These are phyloP conservation scores for Eucalyptus sp. DNA, from an alignment of 345 rosid species.

Conservation along the genomic window DNA sequence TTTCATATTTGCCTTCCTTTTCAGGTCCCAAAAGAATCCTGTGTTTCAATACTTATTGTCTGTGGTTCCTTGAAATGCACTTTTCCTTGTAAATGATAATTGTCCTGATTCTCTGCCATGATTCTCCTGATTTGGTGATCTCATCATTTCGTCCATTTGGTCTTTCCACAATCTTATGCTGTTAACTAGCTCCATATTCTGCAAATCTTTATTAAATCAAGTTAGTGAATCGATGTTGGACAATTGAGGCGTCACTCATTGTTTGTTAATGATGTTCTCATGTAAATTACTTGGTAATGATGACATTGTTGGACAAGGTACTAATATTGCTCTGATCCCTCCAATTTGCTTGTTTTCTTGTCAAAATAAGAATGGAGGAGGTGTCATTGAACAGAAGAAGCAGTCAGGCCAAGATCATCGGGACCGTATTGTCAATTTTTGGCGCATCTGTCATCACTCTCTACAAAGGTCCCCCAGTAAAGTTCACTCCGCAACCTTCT, in stretches of 20 bases:
- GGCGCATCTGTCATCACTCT: slow-evolving; percentile 37
- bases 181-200: neutral
- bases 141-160: neutral
- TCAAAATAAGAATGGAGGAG: slow-evolving; percentile 22
- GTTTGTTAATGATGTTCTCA: neutral
- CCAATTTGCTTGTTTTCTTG: neutral
- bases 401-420: slow-evolving; percentile 28
- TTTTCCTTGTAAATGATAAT: neutral
- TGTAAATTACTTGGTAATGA: neutral
- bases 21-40: neutral
- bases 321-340: neutral
- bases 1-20: neutral
- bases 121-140: neutral
- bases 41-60: neutral
- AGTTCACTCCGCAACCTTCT: neutral
- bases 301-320: neutral
- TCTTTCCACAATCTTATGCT: neutral
- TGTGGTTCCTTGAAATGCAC: neutral
- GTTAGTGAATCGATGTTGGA: neutral
- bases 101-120: neutral
- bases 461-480: slow-evolving; percentile 25
- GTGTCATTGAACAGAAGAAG: slow-evolving; percentile 9
- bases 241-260: neutral
- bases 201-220: neutral
- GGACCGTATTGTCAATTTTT: slow-evolving; percentile 25